Evolutionary conservation across 2,329 filamentous ascomycete species (phyloP), one percentile per base, ranked within the genome.

Genomic region (Achaetomium macrosporum): DNA sequence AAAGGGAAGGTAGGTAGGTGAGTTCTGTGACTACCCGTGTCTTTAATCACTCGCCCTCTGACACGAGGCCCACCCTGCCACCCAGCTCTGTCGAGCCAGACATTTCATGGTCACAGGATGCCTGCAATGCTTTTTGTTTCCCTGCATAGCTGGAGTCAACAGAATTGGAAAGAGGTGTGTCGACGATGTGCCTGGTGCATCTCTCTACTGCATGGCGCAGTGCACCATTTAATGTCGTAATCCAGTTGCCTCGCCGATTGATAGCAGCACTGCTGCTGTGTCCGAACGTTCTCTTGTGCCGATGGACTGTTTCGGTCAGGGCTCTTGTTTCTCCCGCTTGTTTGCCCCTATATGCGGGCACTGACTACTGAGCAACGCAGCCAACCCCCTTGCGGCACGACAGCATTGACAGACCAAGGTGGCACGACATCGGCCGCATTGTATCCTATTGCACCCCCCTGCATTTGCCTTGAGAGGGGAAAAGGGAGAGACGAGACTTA

Each of bases 401-500:
- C 47, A 49, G 20, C 54, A 36, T 5, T 31, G 36, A 29, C 46
- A 44, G 36, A 30, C 16, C 50, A 25, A 20, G 49, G 54, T 57
- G 43, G 25, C 51, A 59, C 57, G 43, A 33, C 51, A 52, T 50
- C 40, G 41, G 6, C 16, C 36, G 15, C 40, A 30, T 47, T 30
- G 19, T 45, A 44, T 42, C 19, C 41, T 17, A 20, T 47, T 31
- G 30, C 36, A 47, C 17, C 6, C 42, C 45, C 45, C 16, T 46
- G 35, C 37, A 8, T 54, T 20, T 43, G 19, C 11, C 25, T 12
- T 13, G 15, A 30, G 20, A 31, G 39, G 33, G 35, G n/a, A 7
- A n/a, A 15, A 13, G 39, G 37, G 35, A 46, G 19, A 33, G 10
- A 17, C 13, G 39, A 48, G 37, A 53, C 54, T 50, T 54, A 58